Percentiles rank a stretch among this genome's conserved stretches.
Evolutionary conservation across 2,329 filamentous ascomycete genomes (phyloP).

Genomic region (Fusarium sororula): DNA sequence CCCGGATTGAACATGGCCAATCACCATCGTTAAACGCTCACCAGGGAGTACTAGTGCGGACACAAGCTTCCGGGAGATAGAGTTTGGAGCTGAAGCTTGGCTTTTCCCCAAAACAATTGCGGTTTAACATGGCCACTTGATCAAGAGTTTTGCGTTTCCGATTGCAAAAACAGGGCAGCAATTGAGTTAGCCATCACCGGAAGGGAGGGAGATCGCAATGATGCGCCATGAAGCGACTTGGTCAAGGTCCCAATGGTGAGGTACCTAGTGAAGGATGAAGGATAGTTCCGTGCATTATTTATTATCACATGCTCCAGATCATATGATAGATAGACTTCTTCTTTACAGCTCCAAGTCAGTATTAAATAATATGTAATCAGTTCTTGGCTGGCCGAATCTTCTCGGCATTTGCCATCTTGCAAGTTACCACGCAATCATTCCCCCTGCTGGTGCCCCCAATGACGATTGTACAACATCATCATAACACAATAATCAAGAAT

Average conservation of each 20-base stretch:
- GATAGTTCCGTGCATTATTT: background rate
- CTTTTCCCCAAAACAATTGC: conserved; percentile 6
- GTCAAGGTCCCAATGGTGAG: background rate
- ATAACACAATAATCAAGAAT: conserved; percentile 19
- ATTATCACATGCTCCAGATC: background rate
- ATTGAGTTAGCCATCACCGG: background rate
- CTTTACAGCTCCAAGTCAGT: background rate
- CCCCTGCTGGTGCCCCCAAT: conserved; percentile 8
- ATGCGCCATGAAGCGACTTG: background rate
- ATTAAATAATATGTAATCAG: background rate
- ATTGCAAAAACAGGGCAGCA: background rate
- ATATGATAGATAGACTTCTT: background rate
- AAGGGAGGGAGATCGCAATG: background rate
- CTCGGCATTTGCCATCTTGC: background rate
- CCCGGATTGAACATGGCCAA: conserved; percentile 16
- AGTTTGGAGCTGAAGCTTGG: conserved; percentile 14
- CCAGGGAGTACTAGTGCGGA: conserved; percentile 25
- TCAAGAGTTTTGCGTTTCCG: background rate
- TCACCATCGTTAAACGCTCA: conserved; percentile 4
- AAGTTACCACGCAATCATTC: background rate
- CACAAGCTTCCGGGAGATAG: conserved; percentile 33
- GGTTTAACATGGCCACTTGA: background rate
- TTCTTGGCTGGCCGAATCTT: background rate
- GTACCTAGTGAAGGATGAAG: background rate
- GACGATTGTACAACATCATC: conserved; percentile 27